phyloP scores from a whole-genome alignment of 2,329 filamentous ascomycete genomes.

The Scedosporium dehoogii region DNA sequence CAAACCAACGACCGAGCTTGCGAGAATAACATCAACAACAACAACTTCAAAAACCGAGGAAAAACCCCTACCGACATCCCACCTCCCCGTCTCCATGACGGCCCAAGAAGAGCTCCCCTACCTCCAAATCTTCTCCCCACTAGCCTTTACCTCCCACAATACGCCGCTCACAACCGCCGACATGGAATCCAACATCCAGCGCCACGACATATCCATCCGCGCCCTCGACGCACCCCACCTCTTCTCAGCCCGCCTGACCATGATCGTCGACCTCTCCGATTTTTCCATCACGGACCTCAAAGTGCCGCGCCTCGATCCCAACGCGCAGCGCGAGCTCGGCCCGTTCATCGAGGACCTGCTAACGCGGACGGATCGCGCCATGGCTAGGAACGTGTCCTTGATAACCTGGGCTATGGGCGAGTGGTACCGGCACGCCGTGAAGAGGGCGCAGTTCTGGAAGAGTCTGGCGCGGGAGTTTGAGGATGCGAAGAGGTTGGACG shows the following conservation, averaged over 20 bases:
- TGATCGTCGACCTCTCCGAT: constrained; percentile 46
- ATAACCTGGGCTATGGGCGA: constrained; percentile 59
- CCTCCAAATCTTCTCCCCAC: constrained; percentile 59
- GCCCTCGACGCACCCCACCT: constrained; percentile 19
- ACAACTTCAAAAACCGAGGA: constrained; percentile 20
- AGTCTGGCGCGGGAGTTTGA: constrained; percentile 38
- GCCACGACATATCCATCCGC: constrained; percentile 45
- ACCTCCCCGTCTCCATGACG: constrained; percentile 53
- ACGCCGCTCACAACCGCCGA: constrained; percentile 27
- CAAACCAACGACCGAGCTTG: constrained; percentile 19
- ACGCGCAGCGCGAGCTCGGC: constrained; percentile 48
- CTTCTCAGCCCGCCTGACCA: constrained; percentile 46
- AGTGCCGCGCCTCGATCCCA: constrained; percentile 45
- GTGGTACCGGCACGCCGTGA: constrained; percentile 52
- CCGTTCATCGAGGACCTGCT: constrained; percentile 36
- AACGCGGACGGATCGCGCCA: constrained; percentile 24
- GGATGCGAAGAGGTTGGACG: constrained; percentile 20
- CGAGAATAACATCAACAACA: constrained; percentile 4
- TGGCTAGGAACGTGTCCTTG: constrained; percentile 47
- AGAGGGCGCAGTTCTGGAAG: constrained; percentile 54
- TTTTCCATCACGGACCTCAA: constrained; percentile 41
- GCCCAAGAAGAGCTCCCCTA: constrained; percentile 58
- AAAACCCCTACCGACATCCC: constrained; percentile 40
- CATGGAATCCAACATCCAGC: constrained; percentile 29
- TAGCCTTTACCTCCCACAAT: constrained; percentile 49